Conservation (phyloP, 139 green algal species). For the Ettlia oleoabundans region DNA sequence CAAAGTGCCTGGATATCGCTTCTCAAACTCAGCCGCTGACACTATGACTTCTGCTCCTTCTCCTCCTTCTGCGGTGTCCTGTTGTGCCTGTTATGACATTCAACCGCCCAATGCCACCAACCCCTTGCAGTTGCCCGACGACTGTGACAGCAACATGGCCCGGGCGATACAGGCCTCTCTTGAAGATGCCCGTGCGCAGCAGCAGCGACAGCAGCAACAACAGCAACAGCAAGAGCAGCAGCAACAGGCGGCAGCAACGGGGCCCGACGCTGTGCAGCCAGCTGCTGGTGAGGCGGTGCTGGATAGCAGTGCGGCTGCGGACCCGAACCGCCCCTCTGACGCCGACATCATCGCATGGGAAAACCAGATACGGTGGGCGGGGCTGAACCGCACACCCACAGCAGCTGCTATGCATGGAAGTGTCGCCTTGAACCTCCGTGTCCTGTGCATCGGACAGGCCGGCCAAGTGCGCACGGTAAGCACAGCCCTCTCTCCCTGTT, state of each 20-base stretch:
- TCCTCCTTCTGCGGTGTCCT: too few species aligned
- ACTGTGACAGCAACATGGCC: slow-evolving; percentile 35
- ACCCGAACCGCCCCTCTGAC: slow-evolving; percentile 48
- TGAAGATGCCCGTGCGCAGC: background rate
- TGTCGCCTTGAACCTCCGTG: too few species aligned
- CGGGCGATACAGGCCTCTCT: slow-evolving; percentile 19
- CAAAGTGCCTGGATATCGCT: too few species aligned
- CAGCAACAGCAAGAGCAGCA: background rate
- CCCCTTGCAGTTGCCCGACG: slow-evolving; percentile 25
- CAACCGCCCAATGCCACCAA: too few species aligned
- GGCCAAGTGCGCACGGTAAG: too few species aligned
- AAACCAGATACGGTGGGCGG: slow-evolving; percentile 51
- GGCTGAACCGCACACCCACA: background rate
- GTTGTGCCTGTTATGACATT: background rate
- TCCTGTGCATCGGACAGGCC: too few species aligned
- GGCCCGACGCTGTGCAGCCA: background rate
- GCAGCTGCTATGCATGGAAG: background rate
- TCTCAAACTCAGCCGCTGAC: too few species aligned
- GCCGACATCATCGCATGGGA: slow-evolving; percentile 64
- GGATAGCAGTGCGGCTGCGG: background rate
- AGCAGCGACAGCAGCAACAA: slow-evolving; percentile 3
- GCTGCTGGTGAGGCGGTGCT: background rate
- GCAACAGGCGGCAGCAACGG: background rate
- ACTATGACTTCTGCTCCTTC: too few species aligned
- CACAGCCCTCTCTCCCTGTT: too few species aligned